Evolutionary conservation across 495 filamentous ascomycete genomes (phyloP).

Genomic region (Aspergillus campestris): DNA sequence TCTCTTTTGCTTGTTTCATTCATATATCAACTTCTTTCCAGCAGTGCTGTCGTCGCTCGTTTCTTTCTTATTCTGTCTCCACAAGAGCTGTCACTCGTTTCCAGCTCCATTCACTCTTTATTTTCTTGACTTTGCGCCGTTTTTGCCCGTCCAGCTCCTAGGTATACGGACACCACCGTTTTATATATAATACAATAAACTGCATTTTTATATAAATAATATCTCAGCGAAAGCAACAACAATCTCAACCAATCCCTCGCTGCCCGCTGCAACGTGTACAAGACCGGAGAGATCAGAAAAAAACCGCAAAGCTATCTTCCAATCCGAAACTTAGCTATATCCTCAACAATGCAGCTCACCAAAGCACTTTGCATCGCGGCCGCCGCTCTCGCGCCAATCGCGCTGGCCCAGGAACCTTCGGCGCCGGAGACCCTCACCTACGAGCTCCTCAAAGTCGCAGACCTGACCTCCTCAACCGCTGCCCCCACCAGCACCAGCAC

Average conservation of each 20-base stretch:
- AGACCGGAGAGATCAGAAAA: neutral
- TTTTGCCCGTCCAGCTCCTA: neutral
- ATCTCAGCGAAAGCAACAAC: neutral
- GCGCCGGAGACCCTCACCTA: constrained; percentile 20
- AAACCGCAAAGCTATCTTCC: constrained; percentile 1
- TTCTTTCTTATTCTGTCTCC: constrained; percentile 7
- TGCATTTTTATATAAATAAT: neutral
- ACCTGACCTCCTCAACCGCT: constrained; percentile 12
- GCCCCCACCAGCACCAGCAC: constrained; percentile 10
- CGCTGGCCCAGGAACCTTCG: too few relatives aligned
- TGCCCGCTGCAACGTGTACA: neutral
- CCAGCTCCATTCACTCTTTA: constrained; percentile 34
- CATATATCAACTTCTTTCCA: neutral
- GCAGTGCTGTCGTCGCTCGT: constrained; percentile 20
- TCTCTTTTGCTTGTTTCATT: constrained; percentile 10
- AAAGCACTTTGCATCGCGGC: constrained; percentile 26
- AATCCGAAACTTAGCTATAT: neutral
- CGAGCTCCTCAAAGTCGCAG: constrained; percentile 22
- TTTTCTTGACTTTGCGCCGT: neutral
- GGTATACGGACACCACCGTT: too few relatives aligned
- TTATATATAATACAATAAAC: neutral
- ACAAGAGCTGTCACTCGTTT: constrained; percentile 36
- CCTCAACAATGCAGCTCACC: constrained; percentile 25
- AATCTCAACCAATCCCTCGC: neutral
- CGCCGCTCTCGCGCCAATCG: constrained; percentile 23